phyloP scores from a whole-genome alignment of 2,329 filamentous ascomycete species.

The Diaporthe amygdali region DNA sequence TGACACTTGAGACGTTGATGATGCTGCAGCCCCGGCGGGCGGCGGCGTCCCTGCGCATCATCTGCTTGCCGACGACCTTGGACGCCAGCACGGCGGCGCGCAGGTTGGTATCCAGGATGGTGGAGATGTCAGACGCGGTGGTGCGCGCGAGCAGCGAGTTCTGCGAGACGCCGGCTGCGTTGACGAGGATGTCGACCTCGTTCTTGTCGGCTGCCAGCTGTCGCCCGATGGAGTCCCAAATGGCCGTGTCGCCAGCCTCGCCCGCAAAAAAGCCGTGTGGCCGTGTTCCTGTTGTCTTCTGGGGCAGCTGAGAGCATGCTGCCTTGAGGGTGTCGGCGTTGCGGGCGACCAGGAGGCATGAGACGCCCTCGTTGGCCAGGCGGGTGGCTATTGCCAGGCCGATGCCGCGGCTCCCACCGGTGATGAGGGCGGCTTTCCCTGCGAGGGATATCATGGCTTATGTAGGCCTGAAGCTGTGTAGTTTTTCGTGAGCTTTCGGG shows the following conservation, averaged over 20 bases:
- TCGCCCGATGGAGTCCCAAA: conserved; percentile 27
- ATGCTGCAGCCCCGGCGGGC: conserved; percentile 57
- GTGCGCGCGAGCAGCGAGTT: conserved; percentile 66
- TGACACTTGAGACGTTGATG: conserved; percentile 80
- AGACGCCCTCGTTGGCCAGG: conserved; percentile 68
- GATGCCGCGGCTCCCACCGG: conserved; percentile 74
- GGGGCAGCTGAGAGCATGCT: conserved; percentile 36
- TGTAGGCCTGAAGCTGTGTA: not conserved
- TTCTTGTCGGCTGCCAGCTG: not conserved
- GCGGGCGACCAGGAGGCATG: conserved; percentile 66
- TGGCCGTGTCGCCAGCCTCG: conserved; percentile 27
- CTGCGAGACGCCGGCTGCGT: conserved; percentile 78
- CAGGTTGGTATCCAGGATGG: conserved; percentile 74
- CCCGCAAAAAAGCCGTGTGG: conserved; percentile 27
- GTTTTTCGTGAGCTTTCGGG: not conserved
- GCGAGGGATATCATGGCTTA: conserved; percentile 42
- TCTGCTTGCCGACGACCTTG: conserved; percentile 52
- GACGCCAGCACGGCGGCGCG: conserved; percentile 68
- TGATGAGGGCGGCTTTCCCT: conserved; percentile 64
- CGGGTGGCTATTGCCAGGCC: conserved; percentile 69
- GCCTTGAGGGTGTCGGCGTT: conserved; percentile 48
- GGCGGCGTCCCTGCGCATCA: conserved; percentile 44
- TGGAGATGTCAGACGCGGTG: conserved; percentile 52
- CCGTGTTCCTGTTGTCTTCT: conserved; percentile 1
- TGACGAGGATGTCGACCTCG: conserved; percentile 68